Base-by-base conservation (phyloP, 257 asterid genomes). In the Solanum medicagineum region DNA sequence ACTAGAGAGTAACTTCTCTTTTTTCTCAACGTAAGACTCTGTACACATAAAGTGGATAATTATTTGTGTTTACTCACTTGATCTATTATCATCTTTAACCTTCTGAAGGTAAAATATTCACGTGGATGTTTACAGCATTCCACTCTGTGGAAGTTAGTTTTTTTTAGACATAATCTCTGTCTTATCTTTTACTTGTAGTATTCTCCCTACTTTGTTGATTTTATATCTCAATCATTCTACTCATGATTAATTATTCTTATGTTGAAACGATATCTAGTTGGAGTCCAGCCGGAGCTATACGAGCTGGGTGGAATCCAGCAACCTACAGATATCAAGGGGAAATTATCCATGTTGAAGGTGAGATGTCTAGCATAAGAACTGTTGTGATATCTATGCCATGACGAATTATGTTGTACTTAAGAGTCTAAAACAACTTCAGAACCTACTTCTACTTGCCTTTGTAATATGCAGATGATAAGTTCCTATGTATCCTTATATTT, bases 241-340 rank as follows among this genome's bases (percentile, higher is more conserved):
- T 45, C 44, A 29, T 68, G 8, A 77, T 54, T 79, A 17, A 4
- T 74, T 74, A 32, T 56, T 49, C 55, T n/a, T 68, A 45, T 29
- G 15, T 51, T 68, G 45, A 70, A 85, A 57, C 55, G 32, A 51
- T 81, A 42, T 89, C 83, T 96, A 96, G 99, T 89, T 96, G 99
- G 99, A 95, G 92, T 89, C 99, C 98, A 49, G 95, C 92, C 29
- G 99, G 99, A 62, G 99, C 98, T 55, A 91, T 96, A 87, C 92
- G 97, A 85, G 91, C 97, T 49, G 98, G 98, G 85, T 90, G 93
- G 70, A 96, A 94, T 88, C 95, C 98, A 79, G 97, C 98, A 32
- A 88, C 91, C 57, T 96, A 96, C 88, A 93, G 87, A 89, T 87
- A 86, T 86, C 85, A 90, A 63, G 98, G 97, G 89, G 97, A 93